Conservation (phyloP, 441 rosid genomes). For the Gossypium schwendimanii region DNA sequence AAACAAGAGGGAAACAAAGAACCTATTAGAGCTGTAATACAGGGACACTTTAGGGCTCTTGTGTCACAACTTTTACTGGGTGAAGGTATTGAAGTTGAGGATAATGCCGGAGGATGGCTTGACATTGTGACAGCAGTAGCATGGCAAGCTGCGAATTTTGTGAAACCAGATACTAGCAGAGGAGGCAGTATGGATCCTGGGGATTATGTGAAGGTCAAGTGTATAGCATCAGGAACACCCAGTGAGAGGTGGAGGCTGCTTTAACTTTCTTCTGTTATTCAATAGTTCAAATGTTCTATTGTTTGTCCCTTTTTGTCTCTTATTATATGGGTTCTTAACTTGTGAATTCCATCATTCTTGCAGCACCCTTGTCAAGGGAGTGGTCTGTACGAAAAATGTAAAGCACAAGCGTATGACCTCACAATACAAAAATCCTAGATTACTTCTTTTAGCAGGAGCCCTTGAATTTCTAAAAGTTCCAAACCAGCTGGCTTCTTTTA, state of each 20-base stretch:
- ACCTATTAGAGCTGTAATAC: slow-evolving; percentile 63
- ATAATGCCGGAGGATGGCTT: slow-evolving; percentile 58
- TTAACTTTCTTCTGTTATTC: not conserved
- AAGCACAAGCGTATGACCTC: slow-evolving; percentile 96
- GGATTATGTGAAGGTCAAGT: slow-evolving; percentile 85
- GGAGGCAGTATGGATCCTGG: slow-evolving; percentile 99
- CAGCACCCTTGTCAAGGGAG: slow-evolving; percentile 72
- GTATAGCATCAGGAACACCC: slow-evolving; percentile 77
- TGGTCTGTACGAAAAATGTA: slow-evolving; percentile 89
- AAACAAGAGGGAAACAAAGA: slow-evolving; percentile 63
- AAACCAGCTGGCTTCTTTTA: slow-evolving; percentile 81
- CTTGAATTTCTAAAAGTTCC: slow-evolving; percentile 73
- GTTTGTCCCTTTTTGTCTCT: not conserved
- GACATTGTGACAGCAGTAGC: slow-evolving; percentile 69
- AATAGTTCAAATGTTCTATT: not conserved
- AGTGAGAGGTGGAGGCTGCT: slow-evolving; percentile 54
- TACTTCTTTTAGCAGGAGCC: slow-evolving; percentile 86
- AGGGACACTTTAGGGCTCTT: slow-evolving; percentile 89
- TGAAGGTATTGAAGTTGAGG: slow-evolving; percentile 51
- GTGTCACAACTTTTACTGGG: slow-evolving; percentile 76
- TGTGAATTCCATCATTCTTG: slow-evolving; percentile 21
- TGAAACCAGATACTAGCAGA: slow-evolving; percentile 90
- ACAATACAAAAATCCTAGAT: slow-evolving; percentile 76
- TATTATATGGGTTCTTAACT: slow-evolving; percentile 1
- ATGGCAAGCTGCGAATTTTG: slow-evolving; percentile 90